A percentile compares a stretch with the other conserved stretches of the same genome.
These are phyloP conservation scores for Aspergillus oerlinghausenensis DNA, from an alignment of 2,329 filamentous ascomycete genomes.

Conservation along the genomic window DNA sequence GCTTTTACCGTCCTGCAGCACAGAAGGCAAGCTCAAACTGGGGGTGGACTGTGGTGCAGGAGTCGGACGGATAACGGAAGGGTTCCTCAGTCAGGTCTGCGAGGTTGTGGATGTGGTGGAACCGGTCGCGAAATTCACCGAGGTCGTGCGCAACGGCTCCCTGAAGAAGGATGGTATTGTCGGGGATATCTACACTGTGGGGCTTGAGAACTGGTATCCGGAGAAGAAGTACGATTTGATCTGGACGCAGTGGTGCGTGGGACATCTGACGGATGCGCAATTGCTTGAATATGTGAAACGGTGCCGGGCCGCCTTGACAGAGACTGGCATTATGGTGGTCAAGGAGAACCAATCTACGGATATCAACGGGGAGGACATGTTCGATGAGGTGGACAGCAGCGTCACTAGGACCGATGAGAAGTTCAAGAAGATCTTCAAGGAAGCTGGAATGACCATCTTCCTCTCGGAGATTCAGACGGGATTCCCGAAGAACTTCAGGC, in stretches of 20 bases:
- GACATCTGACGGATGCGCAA: conserved; percentile 72
- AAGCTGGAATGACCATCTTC: conserved; percentile 65
- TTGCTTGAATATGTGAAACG: conserved; percentile 62
- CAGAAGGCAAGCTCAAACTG: conserved; percentile 21
- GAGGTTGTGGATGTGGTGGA: conserved; percentile 76
- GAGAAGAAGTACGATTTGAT: conserved; percentile 66
- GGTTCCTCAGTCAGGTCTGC: conserved; percentile 68
- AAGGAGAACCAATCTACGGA: conserved; percentile 73
- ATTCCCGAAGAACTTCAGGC: conserved; percentile 55
- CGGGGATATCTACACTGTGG: conserved; percentile 65
- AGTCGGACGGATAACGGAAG: conserved; percentile 77
- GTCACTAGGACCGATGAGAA: conserved; percentile 73
- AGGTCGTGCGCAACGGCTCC: conserved; percentile 45
- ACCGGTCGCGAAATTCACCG: conserved; percentile 77
- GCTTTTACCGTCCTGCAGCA: conserved; percentile 12
- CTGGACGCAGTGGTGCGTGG: conserved; percentile 88
- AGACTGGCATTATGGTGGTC: conserved; percentile 55
- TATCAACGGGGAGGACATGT: conserved; percentile 57
- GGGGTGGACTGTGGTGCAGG: conserved; percentile 61
- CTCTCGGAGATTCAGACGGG: conserved; percentile 68
- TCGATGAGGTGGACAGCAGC: conserved; percentile 69
- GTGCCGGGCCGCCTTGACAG: conserved; percentile 50
- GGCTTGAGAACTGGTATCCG: conserved; percentile 67
- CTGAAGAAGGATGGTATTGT: conserved; percentile 44
- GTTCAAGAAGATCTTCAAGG: conserved; percentile 64